Base-by-base conservation (phyloP, 768 basidiomycete species). In the Nidularia pulvinata region DNA sequence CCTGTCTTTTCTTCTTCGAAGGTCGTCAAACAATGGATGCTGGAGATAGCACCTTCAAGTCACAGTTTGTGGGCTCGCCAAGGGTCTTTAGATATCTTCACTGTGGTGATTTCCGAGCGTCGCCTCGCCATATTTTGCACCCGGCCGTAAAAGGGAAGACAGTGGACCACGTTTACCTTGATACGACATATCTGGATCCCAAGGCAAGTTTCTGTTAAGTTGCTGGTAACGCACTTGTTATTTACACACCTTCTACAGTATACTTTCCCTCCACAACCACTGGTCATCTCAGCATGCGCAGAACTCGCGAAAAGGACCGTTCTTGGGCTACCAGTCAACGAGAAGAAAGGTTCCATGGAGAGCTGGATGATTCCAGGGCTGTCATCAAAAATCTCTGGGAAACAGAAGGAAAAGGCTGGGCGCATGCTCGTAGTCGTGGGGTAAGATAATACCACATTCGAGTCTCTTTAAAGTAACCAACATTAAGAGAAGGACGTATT, bases 401-500 rank as follows among this genome's bases (percentile, higher is more conserved):
- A 75, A 63, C 78, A 71, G 55, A 65, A 67, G 60, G 59, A 68
- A 61, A 73, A 63, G 34, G 62, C 62, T 32, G 72, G 68, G 10
- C 74, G 72, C 33, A 68, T 72, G 32, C 71, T 93, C 11, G 75
- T 94, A 52, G 80, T 92, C 34, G 82, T 93, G 10, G 91, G 91
- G 92, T 91, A 63, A 3, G 45, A 10, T 7, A 46, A n/a, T n/a
- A n/a, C n/a, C n/a, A n/a, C n/a, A n/a, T n/a, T n/a, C n/a, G n/a
- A n/a, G n/a, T n/a, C n/a, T n/a, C n/a, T n/a, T n/a, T n/a, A n/a
- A n/a, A n/a, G n/a, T n/a, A n/a, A n/a, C n/a, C n/a, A n/a, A n/a
- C n/a, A n/a, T n/a, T n/a, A n/a, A n/a, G n/a, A n/a, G n/a, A 55
- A 93, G 94, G 7, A 98, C 97, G 0, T 99, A 99, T 69, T 93